A percentile compares a stretch with the other conserved stretches of the same genome.
These are phyloP conservation scores for Globisporangium cylindrosporum DNA, from an alignment of 352 stramenopile species.

Conservation along the genomic window DNA sequence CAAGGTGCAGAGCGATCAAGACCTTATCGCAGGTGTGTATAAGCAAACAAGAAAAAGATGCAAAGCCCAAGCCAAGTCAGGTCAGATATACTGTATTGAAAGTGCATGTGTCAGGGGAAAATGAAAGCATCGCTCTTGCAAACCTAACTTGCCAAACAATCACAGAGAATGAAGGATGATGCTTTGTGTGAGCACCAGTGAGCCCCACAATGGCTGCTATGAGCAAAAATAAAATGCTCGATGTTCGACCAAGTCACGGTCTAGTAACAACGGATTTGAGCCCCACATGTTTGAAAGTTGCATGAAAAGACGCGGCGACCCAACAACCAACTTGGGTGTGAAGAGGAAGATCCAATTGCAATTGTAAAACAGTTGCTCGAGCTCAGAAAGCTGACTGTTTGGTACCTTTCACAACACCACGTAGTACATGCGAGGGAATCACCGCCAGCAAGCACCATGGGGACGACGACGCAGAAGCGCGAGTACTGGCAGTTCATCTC, in stretches of 20 bases:
- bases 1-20: not conserved
- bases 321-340: not conserved
- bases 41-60: not conserved
- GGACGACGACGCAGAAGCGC: not conserved
- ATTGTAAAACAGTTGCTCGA: not conserved
- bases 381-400: not conserved
- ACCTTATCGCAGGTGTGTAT: not conserved
- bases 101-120: not conserved
- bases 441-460: not conserved
- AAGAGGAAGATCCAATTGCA: not conserved
- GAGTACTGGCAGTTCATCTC: slow-evolving; percentile 20
- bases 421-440: not conserved
- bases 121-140: not conserved
- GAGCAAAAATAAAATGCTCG: too few relatives aligned
- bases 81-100: not conserved
- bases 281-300: not conserved
- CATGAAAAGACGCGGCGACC: slow-evolving; percentile 4
- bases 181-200: not conserved
- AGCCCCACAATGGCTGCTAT: too few relatives aligned
- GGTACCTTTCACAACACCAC: not conserved
- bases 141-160: not conserved
- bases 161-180: not conserved
- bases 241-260: not conserved
- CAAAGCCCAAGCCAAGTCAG: not conserved
- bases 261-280: not conserved